Conservation (phyloP, 352 stramenopile genomes). For the Globisporangium nunn region DNA sequence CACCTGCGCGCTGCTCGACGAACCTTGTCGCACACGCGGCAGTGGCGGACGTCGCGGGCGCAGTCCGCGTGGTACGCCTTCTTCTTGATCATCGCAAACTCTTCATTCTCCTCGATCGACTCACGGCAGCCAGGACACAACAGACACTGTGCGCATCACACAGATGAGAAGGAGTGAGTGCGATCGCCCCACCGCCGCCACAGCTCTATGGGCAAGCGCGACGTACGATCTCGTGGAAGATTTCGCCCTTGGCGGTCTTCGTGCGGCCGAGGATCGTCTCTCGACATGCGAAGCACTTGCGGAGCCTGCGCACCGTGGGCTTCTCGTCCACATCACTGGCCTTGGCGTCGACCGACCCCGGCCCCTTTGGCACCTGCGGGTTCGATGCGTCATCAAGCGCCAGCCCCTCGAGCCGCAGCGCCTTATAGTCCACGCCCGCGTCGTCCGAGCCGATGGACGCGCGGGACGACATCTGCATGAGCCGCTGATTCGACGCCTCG, state of each 20-base stretch:
- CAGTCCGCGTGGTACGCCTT: constrained; percentile 78
- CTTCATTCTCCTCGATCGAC: constrained; percentile 69
- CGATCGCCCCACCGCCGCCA: too few relatives aligned
- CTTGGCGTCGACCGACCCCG: constrained; percentile 45
- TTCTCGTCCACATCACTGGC: constrained; percentile 47
- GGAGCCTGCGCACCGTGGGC: constrained; percentile 60
- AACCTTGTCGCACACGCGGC: constrained; percentile 67
- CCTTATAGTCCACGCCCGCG: constrained; percentile 27
- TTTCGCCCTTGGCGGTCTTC: constrained; percentile 65
- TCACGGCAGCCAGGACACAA: constrained; percentile 68
- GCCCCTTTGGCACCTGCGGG: constrained; percentile 26
- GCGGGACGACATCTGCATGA: constrained; percentile 41
- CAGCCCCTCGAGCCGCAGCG: constrained; percentile 28
- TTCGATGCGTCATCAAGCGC: constrained; percentile 23
- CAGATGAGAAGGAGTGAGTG: too few relatives aligned
- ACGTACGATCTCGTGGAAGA: constrained; percentile 79
- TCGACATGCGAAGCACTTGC: constrained; percentile 75
- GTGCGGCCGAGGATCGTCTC: constrained; percentile 80
- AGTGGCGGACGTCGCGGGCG: constrained; percentile 58
- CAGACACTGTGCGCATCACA: constrained; percentile 35
- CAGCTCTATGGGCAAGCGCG: not conserved
- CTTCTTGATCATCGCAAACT: constrained; percentile 77
- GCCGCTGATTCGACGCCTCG: constrained; percentile 71
- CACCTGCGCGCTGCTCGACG: too few relatives aligned
- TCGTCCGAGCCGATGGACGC: constrained; percentile 18